Conservation (phyloP, 345 rosid species). For the Eucalyptus paniculata region DNA sequence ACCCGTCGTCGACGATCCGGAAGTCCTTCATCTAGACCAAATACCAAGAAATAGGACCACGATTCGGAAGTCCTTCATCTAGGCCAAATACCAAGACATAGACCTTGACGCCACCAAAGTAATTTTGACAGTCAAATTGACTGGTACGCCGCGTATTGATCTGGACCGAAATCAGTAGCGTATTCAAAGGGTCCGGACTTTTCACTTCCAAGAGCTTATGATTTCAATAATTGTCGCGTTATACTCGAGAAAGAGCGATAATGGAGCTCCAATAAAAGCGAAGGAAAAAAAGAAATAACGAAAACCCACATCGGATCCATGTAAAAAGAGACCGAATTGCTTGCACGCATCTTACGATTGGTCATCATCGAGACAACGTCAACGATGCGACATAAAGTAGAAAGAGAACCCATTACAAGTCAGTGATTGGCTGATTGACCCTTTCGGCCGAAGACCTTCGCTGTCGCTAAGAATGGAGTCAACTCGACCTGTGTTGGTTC, state of each 20-base stretch:
- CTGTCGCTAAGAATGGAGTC: background rate
- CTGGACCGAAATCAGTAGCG: background rate
- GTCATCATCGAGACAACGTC: background rate
- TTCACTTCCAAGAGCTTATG: background rate
- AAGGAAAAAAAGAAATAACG: background rate
- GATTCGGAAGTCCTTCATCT: background rate
- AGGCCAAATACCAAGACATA: background rate
- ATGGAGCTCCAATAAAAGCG: background rate
- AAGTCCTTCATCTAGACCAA: background rate
- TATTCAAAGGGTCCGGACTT: background rate
- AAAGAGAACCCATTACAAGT: background rate
- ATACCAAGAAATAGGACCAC: background rate
- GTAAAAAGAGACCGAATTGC: background rate
- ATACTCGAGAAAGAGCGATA: background rate
- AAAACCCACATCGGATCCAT: background rate
- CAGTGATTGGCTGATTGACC: background rate
- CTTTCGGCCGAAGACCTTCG: background rate
- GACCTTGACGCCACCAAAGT: background rate
- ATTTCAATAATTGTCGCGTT: background rate
- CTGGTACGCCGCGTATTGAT: background rate
- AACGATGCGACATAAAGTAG: background rate
- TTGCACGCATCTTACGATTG: background rate
- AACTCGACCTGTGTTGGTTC: background rate
- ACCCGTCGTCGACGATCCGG: background rate
- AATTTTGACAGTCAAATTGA: background rate